A percentile compares a stretch with the other conserved stretches of the same genome.
These are phyloP conservation scores for Penicillium hordei DNA, from an alignment of 2,329 filamentous ascomycete genomes.

Conservation along the genomic window DNA sequence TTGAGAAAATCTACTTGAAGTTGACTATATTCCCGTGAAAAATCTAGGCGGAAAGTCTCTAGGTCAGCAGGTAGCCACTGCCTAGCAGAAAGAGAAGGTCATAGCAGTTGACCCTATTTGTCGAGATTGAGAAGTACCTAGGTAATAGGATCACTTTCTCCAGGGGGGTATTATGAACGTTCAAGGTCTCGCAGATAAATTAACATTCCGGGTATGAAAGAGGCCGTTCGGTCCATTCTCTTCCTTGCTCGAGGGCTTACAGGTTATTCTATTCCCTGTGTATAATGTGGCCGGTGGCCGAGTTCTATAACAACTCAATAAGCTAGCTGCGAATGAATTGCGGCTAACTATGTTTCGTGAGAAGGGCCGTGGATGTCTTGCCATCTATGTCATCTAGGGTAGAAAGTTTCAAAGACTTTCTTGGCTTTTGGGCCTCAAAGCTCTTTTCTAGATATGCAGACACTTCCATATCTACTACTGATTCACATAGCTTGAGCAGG, in stretches of 20 bases:
- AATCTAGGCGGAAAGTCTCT: neutral
- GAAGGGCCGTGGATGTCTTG: neutral
- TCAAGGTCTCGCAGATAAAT: neutral
- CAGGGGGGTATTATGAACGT: neutral
- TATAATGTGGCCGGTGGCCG: conserved; percentile 5
- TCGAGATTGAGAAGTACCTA: conserved; percentile 3
- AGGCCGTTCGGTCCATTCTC: conserved; percentile 3
- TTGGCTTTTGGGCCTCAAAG: neutral
- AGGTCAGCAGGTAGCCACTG: neutral
- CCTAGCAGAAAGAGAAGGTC: conserved; percentile 5
- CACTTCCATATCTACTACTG: neutral
- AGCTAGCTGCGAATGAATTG: neutral
- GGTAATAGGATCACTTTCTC: neutral
- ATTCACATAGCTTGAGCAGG: neutral
- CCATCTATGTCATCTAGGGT: neutral
- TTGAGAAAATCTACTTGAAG: neutral
- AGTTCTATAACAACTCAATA: neutral
- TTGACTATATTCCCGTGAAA: conserved; percentile 6
- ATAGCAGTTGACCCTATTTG: conserved; percentile 1
- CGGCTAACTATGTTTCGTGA: neutral
- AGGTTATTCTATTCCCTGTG: neutral
- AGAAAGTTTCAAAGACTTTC: neutral
- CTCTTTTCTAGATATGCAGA: neutral
- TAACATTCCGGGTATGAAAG: neutral
- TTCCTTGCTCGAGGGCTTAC: neutral